Base-by-base conservation (phyloP, 108 stramenopile species). In the Nitzschia sp. region DNA sequence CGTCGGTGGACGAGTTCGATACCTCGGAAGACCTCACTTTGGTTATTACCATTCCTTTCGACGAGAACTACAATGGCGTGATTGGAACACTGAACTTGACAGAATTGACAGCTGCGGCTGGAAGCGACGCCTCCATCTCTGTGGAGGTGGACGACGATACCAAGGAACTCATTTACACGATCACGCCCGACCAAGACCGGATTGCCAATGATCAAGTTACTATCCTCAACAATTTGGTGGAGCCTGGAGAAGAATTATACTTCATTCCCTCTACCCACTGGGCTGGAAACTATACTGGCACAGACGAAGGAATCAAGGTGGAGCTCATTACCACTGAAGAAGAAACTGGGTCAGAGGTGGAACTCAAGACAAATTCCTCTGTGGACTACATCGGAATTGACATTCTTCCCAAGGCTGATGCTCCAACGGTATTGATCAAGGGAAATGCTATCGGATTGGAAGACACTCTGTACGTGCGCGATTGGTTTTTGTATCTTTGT, bases 391-490 rank as follows among this genome's bases (percentile, higher is more conserved):
- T 63, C 6, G 62, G 29, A 14, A 19, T 63, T 22, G 46, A 48
- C 15, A 26, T 63, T 17, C 5, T 63, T 12, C 62, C 62, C 19
- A 25, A 5, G 58, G 58, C 40, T 2, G 57, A 58, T 20, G 43
- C 19, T 10, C 62, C 46, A 6, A 63, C 17, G 7, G 44, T 48
- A 6, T 22, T 25, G 44, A 63, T 63, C 25, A 63, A 63, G 22
- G 62, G 44, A 46, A 63, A 63, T 48, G 62, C 62, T 25, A 11
- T 44, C 8, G 62, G 62, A 5, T 43, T 46, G 20, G 62, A 63
- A 48, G 62, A 63, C 22, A 48, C 19, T 17, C 21, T 48, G 46
- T 48, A 48, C 14, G 46, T 48, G 3, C 46, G 3, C 1, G 46
- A 17, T 6, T 2, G 6, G 5, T 48, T 2, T 17, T 48, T 48